Percentiles rank a stretch among this genome's conserved stretches.
Conservation (phyloP, 306 rosid species). For the Comarum palustre region DNA sequence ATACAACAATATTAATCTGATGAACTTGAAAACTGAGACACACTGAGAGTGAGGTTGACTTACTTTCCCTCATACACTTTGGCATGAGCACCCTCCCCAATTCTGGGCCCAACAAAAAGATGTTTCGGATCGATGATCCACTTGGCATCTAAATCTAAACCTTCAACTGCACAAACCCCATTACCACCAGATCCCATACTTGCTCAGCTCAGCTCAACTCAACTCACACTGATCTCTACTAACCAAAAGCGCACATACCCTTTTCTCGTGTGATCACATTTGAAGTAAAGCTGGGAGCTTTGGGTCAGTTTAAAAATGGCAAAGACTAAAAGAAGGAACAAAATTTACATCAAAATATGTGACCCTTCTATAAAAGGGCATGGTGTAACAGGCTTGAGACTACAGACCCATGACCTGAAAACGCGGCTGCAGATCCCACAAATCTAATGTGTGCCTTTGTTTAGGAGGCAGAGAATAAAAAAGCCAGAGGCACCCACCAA, state of each 20-base stretch:
- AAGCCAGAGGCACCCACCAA: slow-evolving; percentile 47
- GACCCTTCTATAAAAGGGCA: slow-evolving; percentile 17
- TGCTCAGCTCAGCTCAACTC: slow-evolving; percentile 8
- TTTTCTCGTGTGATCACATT: slow-evolving; percentile 5
- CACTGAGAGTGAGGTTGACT: slow-evolving; percentile 44
- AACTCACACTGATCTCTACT: slow-evolving; percentile 24
- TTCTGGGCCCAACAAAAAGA: slow-evolving; percentile 85
- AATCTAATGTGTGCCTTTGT: slow-evolving; percentile 42
- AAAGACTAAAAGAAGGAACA: not conserved
- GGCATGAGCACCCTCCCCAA: slow-evolving; percentile 96
- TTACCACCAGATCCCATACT: slow-evolving; percentile 91
- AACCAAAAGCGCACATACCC: slow-evolving; percentile 22
- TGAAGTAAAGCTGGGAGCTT: slow-evolving; percentile 1
- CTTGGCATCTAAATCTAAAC: slow-evolving; percentile 63
- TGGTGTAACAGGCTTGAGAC: slow-evolving; percentile 30
- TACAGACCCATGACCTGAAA: slow-evolving; percentile 54
- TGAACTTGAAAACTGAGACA: slow-evolving; percentile 16
- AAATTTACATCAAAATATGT: not conserved
- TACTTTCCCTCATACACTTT: slow-evolving; percentile 96
- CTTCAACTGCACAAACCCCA: slow-evolving; percentile 73
- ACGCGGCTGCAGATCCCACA: slow-evolving; percentile 39
- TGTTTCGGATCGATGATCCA: slow-evolving; percentile 87
- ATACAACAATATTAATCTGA: not conserved
- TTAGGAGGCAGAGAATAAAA: slow-evolving; percentile 55
- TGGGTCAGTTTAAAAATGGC: slow-evolving; percentile 7